A percentile compares a stretch with the other conserved stretches of the same genome.
phyloP scores from a whole-genome alignment of 202 grass and related monocot species.

The Bolboschoenoplectus hybrid region DNA sequence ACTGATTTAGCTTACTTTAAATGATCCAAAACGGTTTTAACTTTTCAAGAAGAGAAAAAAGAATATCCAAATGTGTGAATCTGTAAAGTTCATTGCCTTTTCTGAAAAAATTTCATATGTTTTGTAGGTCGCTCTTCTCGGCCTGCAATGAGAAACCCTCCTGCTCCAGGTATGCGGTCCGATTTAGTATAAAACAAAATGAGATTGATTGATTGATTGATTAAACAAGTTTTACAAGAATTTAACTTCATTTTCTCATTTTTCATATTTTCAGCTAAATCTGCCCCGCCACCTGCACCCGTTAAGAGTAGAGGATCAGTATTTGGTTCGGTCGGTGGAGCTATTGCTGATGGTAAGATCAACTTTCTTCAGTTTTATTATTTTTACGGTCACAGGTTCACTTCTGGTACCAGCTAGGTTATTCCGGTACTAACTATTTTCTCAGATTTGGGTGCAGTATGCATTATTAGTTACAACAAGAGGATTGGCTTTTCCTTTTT shows the following conservation, averaged over 20 bases:
- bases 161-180: constrained; percentile 10
- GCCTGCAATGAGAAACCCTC: constrained; percentile 1
- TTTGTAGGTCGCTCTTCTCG: constrained; percentile 23
- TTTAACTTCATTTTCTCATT: constrained; percentile 2
- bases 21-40: neutral
- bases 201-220: neutral
- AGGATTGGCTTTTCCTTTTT: neutral
- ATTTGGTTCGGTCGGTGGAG: neutral
- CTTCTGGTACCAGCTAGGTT: neutral
- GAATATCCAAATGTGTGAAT: neutral
- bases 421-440: neutral
- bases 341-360: constrained; percentile 17
- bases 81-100: neutral
- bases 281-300: constrained; percentile 13
- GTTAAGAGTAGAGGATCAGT: neutral
- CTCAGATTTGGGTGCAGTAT: constrained; percentile 1
- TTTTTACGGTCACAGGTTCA: neutral
- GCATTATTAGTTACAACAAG: neutral
- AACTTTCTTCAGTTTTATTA: neutral
- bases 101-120: neutral
- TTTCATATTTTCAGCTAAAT: neutral
- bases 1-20: neutral
- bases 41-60: neutral
- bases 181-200: neutral
- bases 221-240: neutral